Percentiles rank a stretch among this genome's conserved stretches.
These are phyloP conservation scores for Raddia distichophylla DNA, from an alignment of 176 grass and related monocot genomes.

Conservation along the genomic window DNA sequence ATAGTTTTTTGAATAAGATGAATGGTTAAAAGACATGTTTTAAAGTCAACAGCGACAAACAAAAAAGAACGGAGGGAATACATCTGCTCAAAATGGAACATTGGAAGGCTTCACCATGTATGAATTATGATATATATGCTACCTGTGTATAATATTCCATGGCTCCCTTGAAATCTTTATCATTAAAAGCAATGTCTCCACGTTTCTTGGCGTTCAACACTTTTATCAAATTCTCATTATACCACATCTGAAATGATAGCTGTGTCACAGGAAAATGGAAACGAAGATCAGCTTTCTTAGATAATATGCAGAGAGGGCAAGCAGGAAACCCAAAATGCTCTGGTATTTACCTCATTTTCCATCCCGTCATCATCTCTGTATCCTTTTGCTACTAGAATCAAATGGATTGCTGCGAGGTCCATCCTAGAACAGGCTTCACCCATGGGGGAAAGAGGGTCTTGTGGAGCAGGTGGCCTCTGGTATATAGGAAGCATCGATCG, in stretches of 20 bases:
- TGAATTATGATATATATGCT: not conserved
- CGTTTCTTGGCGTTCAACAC: constrained; percentile 84
- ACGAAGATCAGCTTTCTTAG: not conserved
- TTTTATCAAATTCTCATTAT: constrained; percentile 95
- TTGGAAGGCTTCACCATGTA: too few relatives aligned
- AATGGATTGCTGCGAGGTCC: constrained; percentile 92
- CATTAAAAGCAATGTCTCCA: constrained; percentile 86
- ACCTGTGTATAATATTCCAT: constrained; percentile 91
- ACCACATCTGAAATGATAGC: constrained; percentile 98
- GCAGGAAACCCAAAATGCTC: constrained; percentile 5
- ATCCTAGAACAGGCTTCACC: constrained; percentile 94
- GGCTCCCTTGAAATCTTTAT: constrained; percentile 98
- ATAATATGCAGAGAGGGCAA: not conserved
- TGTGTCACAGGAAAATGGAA: constrained; percentile 37
- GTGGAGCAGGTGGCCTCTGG: constrained; percentile 64
- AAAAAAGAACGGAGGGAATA: too few relatives aligned
- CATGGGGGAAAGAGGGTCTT: constrained; percentile 72
- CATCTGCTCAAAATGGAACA: too few relatives aligned
- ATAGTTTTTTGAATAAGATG: too few relatives aligned
- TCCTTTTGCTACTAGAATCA: constrained; percentile 78
- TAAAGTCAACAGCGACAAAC: too few relatives aligned
- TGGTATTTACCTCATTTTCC: constrained; percentile 67
- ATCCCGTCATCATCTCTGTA: constrained; percentile 90
- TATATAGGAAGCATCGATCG: constrained; percentile 72
- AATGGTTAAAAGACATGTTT: too few relatives aligned